phyloP scores from a whole-genome alignment of 2,329 filamentous ascomycete genomes.

The Trichoderma brevicompactum region DNA sequence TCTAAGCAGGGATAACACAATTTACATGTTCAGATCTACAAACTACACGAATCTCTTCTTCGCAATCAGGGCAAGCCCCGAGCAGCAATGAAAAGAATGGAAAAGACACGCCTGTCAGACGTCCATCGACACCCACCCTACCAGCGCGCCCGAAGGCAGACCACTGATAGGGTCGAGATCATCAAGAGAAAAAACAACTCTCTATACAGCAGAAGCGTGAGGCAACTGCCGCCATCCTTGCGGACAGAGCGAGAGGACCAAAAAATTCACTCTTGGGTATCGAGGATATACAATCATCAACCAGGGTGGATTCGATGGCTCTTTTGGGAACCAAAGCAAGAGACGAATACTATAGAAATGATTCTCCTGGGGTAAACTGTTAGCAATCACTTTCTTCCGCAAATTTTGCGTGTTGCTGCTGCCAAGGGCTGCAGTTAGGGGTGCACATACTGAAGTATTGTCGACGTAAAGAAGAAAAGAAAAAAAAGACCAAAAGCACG shows the following conservation, averaged over 20 bases:
- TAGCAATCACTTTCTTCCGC: slow-evolving; percentile 30
- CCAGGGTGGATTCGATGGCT: slow-evolving; percentile 95
- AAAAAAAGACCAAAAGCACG: slow-evolving; percentile 43
- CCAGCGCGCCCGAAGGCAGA: slow-evolving; percentile 77
- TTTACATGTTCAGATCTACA: no score
- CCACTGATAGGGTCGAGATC: slow-evolving; percentile 80
- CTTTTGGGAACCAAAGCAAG: slow-evolving; percentile 87
- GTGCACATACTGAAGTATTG: slow-evolving; percentile 61
- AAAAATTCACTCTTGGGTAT: slow-evolving; percentile 82
- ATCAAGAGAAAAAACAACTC: slow-evolving; percentile 71
- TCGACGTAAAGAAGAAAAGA: slow-evolving; percentile 63
- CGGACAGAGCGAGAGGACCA: slow-evolving; percentile 63
- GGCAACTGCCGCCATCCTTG: slow-evolving; percentile 60
- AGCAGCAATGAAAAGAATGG: slow-evolving; percentile 60
- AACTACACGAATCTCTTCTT: slow-evolving; percentile 52
- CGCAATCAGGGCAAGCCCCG: slow-evolving; percentile 52
- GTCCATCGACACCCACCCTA: slow-evolving; percentile 83
- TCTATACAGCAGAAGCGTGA: slow-evolving; percentile 66
- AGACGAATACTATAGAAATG: slow-evolving; percentile 98
- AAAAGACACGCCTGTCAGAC: slow-evolving; percentile 75
- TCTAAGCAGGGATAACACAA: no score
- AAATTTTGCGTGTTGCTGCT: slow-evolving; percentile 20
- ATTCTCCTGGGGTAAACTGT: slow-evolving; percentile 65
- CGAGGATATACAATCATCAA: slow-evolving; percentile 90
- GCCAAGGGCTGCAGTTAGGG: slow-evolving; percentile 38